Base-by-base conservation (phyloP, 805 yeast genomes). In the Blastobotrys terrestris region DNA sequence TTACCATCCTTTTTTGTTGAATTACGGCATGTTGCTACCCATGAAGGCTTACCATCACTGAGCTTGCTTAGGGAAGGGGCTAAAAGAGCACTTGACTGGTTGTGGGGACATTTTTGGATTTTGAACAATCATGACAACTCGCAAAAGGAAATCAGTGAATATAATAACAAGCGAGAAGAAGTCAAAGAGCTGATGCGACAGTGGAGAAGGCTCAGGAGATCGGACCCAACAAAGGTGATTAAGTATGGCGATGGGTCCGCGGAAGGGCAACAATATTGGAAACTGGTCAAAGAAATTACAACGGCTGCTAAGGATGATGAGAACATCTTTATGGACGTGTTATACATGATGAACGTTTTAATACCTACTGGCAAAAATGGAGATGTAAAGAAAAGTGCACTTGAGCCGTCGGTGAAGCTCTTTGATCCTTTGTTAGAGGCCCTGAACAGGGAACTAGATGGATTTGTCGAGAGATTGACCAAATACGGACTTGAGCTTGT, bases 1-100 rank as follows among this genome's bases (percentile, higher is more conserved):
- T 71, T 94, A 20, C 96, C 98, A 0, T 74, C 83, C 31, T 78
- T 78, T 62, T 89, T 94, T 67, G 99, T 94, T 0, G 99, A 94
- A 63, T 64, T 89, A 31, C 75, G 99, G 52, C 98, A 94, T 67
- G 78, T 80, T 61, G 91, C 95, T 3, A 92, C 99, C 0, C 99
- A 94, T 67, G 98, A 92, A 61, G 72, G 74, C 15, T 67, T 94
- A 21, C 97, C 97, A 1, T 75, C 85, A 31, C 60, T 88, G 43
- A 81, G 77, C 42, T 74, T 86, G 68, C 72, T 91, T n/a, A 72
- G 95, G 40, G 63, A 72, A n/a, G 78, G 83, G 13, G 69, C 81
- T 1, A 63, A 67, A 3, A 71, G 77, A 48, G 96, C 96, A 0
- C 66, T 92, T 47, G 71, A 68, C 3, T 94, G 98, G 97, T 69